Percentiles rank a stretch among this genome's conserved stretches.
Conservation (phyloP, 2,329 filamentous ascomycete species). For the Fusarium sp. region DNA sequence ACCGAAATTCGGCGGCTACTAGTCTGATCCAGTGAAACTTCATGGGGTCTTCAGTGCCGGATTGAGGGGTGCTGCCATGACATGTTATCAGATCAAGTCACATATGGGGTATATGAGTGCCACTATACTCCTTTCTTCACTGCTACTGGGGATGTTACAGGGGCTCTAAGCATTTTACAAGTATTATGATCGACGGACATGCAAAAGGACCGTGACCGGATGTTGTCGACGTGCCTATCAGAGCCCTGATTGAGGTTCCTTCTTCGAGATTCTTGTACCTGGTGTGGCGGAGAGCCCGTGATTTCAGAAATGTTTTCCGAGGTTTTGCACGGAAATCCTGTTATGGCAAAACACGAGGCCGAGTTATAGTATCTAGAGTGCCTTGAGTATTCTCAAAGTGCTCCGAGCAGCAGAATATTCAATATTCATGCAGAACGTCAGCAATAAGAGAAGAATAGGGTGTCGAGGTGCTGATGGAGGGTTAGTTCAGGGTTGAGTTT, state of each 20-base stretch:
- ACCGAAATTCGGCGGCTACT: conserved; percentile 4
- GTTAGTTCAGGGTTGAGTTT: conserved; percentile 15
- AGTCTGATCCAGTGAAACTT: conserved; percentile 7
- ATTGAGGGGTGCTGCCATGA: conserved; percentile 20
- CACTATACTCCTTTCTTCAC: conserved; percentile 10
- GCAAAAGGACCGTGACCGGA: conserved; percentile 22
- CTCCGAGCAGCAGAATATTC: neutral
- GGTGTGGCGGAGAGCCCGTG: conserved; percentile 10
- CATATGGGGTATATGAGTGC: conserved; percentile 19
- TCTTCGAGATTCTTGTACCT: neutral
- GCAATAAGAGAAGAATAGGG: conserved; percentile 18
- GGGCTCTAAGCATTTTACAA: conserved; percentile 12
- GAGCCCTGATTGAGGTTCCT: conserved; percentile 1
- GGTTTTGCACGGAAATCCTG: conserved; percentile 8
- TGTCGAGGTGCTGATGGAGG: conserved; percentile 30
- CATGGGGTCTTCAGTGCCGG: conserved; percentile 11
- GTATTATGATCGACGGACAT: conserved; percentile 20
- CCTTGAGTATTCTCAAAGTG: neutral
- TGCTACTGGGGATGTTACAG: conserved; percentile 14
- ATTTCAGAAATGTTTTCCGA: conserved; percentile 11
- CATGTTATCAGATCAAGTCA: conserved; percentile 26
- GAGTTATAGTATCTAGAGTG: neutral
- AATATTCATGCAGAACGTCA: conserved; percentile 29
- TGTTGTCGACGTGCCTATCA: conserved; percentile 3
- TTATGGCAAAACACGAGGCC: neutral